Base-by-base conservation (phyloP, 2,329 filamentous ascomycete genomes). In the Hymenoscyphus fructigenus region DNA sequence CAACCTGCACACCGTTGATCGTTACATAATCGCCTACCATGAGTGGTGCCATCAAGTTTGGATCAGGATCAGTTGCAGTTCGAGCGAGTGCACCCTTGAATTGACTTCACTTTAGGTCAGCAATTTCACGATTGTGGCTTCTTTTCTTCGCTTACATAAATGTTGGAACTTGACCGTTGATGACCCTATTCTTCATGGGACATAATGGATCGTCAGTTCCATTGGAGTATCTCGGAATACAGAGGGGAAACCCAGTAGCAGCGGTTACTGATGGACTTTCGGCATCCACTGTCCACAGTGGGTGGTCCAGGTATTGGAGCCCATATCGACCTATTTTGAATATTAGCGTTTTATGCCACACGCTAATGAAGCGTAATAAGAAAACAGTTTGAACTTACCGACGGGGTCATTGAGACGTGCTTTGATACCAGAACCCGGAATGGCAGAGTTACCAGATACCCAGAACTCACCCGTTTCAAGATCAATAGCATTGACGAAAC, bases 241-340 rank as follows among this genome's bases (percentile, higher is more conserved):
- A 84, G 81, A 84, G 83, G 1, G 82, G 82, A 60, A 83, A 83
- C 0, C 82, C 82, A n/a, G 78, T 80, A 70, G 80, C 83, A 0
- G 81, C 78, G 2, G 76, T 78, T 63, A 84, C 76, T 59, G 77
- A 79, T 1, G 82, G 82, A 65, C 78, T 84, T 63, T 79, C 74
- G 59, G 81, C 79, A 67, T 84, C 82, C 1, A 79, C 79, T 0
- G 80, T 79, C 74, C 82, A 82, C 62, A 79, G 77, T 0, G 79
- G 79, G 10, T 74, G 71, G 0, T 70, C 74, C 2, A 65, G 70
- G 62, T 78, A 80, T 10, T 74, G 76, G 10, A 76, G 74, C 5
- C 78, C 76, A 70, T 79, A 83, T 6, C 80, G 74, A 3, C 75
- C 80, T 60, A 80, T 15, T 7, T 9, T 17, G 4, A n/a, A 10